A percentile compares a stretch with the other conserved stretches of the same genome.
These are phyloP conservation scores for Phycomyces blakesleeanus DNA, from an alignment of 192 early-diverging fungal species.

Conservation along the genomic window DNA sequence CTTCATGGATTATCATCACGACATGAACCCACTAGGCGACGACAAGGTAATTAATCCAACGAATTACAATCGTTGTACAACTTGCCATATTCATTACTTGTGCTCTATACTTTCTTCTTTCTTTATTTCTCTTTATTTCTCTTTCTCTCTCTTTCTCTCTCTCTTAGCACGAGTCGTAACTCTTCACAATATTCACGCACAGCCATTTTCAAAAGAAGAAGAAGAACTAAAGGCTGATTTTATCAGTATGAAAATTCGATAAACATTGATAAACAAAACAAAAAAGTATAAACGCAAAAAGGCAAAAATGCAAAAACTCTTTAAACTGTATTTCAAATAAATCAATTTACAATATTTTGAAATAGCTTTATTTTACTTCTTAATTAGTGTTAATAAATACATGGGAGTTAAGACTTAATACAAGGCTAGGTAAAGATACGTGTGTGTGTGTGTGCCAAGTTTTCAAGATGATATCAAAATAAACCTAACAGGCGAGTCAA, in stretches of 20 bases:
- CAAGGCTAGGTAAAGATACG: no score
- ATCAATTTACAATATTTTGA: no score
- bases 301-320: not conserved
- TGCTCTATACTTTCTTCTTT: not conserved
- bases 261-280: not conserved
- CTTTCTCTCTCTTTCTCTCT: no score
- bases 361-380: not conserved
- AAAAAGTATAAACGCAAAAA: not conserved
- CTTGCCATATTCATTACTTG: no score
- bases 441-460: no score
- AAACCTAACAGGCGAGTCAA: no score
- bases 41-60: constrained; percentile 7
- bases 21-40: constrained; percentile 20
- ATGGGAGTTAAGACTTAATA: no score
- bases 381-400: no score
- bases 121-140: no score
- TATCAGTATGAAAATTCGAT: constrained; percentile 22
- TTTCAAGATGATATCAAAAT: no score
- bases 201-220: constrained; percentile 15
- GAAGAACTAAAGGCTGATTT: constrained; percentile 29
- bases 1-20: constrained; percentile 9
- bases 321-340: not conserved
- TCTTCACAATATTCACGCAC: constrained; percentile 9
- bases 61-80: not conserved
- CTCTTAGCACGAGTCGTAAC: constrained; percentile 14